phyloP scores from a whole-genome alignment of 176 grass and related monocot species.

The Pontederia paniculata region DNA sequence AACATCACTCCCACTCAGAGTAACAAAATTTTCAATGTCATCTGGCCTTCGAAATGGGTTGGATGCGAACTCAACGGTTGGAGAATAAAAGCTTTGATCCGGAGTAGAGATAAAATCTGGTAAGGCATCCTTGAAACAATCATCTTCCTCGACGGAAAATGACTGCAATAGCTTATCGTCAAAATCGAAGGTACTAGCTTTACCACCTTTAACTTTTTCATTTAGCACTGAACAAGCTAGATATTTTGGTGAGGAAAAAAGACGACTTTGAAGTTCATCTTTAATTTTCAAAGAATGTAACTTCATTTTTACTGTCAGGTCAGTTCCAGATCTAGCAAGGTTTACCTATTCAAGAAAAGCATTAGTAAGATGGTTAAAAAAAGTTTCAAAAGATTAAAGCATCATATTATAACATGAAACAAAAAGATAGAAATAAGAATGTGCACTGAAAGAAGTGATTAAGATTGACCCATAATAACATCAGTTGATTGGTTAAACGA shows the following conservation, averaged over 20 bases:
- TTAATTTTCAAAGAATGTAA: conserved; percentile 85
- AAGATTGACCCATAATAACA: too few species aligned
- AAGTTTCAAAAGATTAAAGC: background rate
- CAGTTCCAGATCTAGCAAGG: conserved; percentile 56
- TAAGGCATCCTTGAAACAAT: conserved; percentile 86
- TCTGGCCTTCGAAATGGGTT: conserved; percentile 16
- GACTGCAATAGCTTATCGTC: conserved; percentile 24
- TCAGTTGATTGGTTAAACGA: too few species aligned
- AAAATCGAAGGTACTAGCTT: conserved; percentile 31
- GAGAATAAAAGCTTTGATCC: conserved; percentile 33
- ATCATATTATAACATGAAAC: too few species aligned
- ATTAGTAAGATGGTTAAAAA: conserved; percentile 1
- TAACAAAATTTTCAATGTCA: conserved; percentile 17
- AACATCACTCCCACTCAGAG: conserved; percentile 10
- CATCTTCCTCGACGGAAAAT: conserved; percentile 56
- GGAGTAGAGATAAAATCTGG: conserved; percentile 51
- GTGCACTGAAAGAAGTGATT: too few species aligned
- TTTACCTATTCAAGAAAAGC: conserved; percentile 49
- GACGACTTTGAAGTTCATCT: conserved; percentile 68
- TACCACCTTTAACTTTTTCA: conserved; percentile 33
- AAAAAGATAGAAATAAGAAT: too few species aligned
- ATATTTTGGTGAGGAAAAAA: conserved; percentile 50
- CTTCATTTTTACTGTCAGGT: conserved; percentile 78
- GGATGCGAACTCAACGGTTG: conserved; percentile 27
- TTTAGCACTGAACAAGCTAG: conserved; percentile 69